A percentile compares a stretch with the other conserved stretches of the same genome.
Evolutionary conservation across 805 yeast species (phyloP).

Genomic region (Priceomyces melissophilus): DNA sequence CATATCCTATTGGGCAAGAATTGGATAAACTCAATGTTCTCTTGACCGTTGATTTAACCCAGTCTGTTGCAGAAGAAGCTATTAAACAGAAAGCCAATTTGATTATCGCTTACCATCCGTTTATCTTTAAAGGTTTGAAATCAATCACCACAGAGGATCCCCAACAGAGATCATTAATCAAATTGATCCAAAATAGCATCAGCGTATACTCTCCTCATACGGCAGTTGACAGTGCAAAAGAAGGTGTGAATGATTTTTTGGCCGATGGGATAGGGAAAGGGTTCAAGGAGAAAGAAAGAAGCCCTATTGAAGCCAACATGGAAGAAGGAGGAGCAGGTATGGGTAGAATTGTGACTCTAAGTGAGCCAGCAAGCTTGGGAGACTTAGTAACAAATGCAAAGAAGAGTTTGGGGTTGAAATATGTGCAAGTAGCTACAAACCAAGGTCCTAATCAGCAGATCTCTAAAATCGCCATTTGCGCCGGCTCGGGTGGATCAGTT

Average conservation of each 20-base stretch:
- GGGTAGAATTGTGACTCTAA: conserved; percentile 67
- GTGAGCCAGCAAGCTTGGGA: conserved; percentile 38
- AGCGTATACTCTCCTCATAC: conserved; percentile 96
- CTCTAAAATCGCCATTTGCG: conserved; percentile 76
- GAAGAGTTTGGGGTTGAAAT: conserved; percentile 43
- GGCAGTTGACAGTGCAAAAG: conserved; percentile 85
- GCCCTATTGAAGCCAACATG: conserved; percentile 44
- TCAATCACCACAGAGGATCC: conserved; percentile 60
- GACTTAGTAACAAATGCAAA: conserved; percentile 54
- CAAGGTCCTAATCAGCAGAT: conserved; percentile 33
- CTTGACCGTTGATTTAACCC: conserved; percentile 82
- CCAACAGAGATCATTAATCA: conserved; percentile 75
- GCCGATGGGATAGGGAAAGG: conserved; percentile 50
- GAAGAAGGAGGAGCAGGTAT: conserved; percentile 63
- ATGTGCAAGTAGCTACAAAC: conserved; percentile 60
- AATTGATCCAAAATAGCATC: conserved; percentile 70
- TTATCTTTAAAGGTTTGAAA: conserved; percentile 86
- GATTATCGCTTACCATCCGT: conserved; percentile 87
- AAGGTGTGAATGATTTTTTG: conserved; percentile 96
- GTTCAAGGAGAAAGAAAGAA: conserved; percentile 21
- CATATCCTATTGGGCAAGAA: conserved; percentile 34
- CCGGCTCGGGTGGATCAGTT: conserved; percentile 89
- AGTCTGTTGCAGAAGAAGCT: conserved; percentile 83
- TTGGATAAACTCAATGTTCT: conserved; percentile 37
- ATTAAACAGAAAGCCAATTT: conserved; percentile 49